These are phyloP conservation scores for Diaporthe humulicola DNA, from an alignment of 2,329 filamentous ascomycete genomes.

Conservation along the genomic window DNA sequence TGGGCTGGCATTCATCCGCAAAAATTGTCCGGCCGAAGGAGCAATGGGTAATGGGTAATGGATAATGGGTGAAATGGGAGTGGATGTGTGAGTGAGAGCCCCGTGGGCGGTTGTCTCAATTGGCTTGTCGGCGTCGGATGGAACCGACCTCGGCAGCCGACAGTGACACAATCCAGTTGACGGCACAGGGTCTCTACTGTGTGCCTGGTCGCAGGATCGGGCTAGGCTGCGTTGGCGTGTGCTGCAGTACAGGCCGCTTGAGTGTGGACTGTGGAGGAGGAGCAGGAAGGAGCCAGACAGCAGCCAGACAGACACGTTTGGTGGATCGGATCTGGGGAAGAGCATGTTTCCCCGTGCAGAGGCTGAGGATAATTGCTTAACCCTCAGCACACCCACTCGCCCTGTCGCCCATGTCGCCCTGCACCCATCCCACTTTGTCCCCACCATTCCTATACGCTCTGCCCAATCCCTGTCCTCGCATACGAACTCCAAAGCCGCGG, in stretches of 20 bases:
- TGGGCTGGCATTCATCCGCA: slow-evolving; percentile 25
- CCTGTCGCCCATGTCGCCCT: background rate
- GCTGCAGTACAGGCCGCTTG: too few species aligned
- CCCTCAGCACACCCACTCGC: background rate
- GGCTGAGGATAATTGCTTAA: slow-evolving; percentile 4
- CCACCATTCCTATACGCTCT: background rate
- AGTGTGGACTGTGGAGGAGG: background rate
- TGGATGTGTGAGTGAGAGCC: background rate
- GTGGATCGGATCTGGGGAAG: slow-evolving; percentile 28
- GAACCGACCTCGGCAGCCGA: slow-evolving; percentile 14
- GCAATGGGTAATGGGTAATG: background rate
- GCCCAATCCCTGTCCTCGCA: background rate
- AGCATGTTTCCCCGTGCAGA: background rate
- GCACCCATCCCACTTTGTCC: background rate
- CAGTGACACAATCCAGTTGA: background rate
- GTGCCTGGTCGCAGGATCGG: background rate
- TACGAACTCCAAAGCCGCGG: slow-evolving; percentile 11
- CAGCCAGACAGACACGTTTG: slow-evolving; percentile 1
- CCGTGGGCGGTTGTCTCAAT: background rate
- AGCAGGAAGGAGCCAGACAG: background rate
- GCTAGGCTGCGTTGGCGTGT: background rate
- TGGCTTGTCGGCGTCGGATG: slow-evolving; percentile 4
- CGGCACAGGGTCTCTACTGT: background rate
- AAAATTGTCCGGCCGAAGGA: background rate
- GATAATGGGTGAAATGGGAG: background rate